Evolutionary conservation across 78 protist species (phyloP), one percentile per base, ranked within the genome.

Genomic region (Dictyostelium brefeldianum): DNA sequence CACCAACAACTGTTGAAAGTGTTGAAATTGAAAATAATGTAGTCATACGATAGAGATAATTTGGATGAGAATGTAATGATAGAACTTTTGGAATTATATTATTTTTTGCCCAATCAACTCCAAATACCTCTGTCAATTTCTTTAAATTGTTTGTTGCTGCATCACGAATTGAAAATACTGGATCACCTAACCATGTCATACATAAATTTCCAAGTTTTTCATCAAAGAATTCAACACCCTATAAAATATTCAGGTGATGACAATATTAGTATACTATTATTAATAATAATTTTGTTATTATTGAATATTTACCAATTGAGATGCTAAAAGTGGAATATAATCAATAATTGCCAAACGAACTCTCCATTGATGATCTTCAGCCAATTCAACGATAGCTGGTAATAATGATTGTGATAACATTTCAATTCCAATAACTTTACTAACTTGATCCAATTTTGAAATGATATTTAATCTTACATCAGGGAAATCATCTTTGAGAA

Each of bases 321-420:
- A 27, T 11, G 98, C 98, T 46, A 98, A 90, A 51, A 92, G 90
- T 7, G 99, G 99, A 18, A 98, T 83, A 74, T 94, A 90, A 64
- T 98, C 97, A 82, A 98, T 94, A 80, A 98, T 95, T 79, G 98
- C 98, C 43, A 97, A 94, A 10, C 99, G 84, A 29, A 98, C 98
- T 31, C 99, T 94, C 99, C 99, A 98, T 81, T 97, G 98, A 57
- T 91, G 78, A 95, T 98, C 99, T 83, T 94, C 97, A 11, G 99
- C 98, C 22, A 98, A 97, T 67, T 95, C 98, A 9, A 97, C 78
- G 70, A 98, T 93, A 8, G 99, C 99, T 10, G 99, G 99, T 51
- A 99, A 94, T 29, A 99, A 92, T 1, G 94, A 36, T 48, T 90
- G 96, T 20, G 98, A 8, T 20, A 98, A 87, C 54, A 77, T 81